Base-by-base conservation (phyloP, 2,329 filamentous ascomycete genomes). In the Mycogone perniciosa region DNA sequence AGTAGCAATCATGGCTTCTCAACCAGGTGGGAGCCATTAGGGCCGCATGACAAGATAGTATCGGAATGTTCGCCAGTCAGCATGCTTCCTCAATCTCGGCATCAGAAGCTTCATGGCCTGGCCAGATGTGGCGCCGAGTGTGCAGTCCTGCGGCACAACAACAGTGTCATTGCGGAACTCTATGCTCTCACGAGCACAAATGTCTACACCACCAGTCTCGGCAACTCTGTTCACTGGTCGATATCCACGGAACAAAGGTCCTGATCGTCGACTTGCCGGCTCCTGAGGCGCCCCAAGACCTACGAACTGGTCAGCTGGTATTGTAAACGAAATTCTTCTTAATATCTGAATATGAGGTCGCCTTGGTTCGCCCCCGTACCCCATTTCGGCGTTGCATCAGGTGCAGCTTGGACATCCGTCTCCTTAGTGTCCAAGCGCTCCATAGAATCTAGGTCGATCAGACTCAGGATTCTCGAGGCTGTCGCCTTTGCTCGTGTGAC, bases 1-100 rank as follows among this genome's bases (percentile, higher is more conserved):
- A 95, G 78, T 13, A 95, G 67, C 1, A 95, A 74, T 43, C 84
- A 77, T 0, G 89, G 89, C 54, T 80, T 77, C 0, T 88, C 78
- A 3, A 90, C 77, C 3, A 92, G 72, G 26, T 84, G 77, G 0
- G 85, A 84, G 2, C 86, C 87, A 55, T 86, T 84, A n/a, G 86
- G 84, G 6, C 90, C 78, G 29, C 84, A 74, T 54, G 74, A 67
- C 51, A 72, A 68, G 57, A 89, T 85, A 27, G 79, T 81, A 29
- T 88, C 81, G 65, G 84, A 55, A 89, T 86, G 60, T 86, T 85
- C 34, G 84, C 84, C 11, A 85, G 67, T 51, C 76, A 76, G 61
- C 84, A 88, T 0, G 85, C 85, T 48, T 80, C 77, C 55, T 84
- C 75, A 42, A 88, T 82, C 43, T 87, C 84, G 7, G 71, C 76